Evolutionary conservation across 441 rosid species (phyloP).

Genomic region (Erodium chrysanthum): DNA sequence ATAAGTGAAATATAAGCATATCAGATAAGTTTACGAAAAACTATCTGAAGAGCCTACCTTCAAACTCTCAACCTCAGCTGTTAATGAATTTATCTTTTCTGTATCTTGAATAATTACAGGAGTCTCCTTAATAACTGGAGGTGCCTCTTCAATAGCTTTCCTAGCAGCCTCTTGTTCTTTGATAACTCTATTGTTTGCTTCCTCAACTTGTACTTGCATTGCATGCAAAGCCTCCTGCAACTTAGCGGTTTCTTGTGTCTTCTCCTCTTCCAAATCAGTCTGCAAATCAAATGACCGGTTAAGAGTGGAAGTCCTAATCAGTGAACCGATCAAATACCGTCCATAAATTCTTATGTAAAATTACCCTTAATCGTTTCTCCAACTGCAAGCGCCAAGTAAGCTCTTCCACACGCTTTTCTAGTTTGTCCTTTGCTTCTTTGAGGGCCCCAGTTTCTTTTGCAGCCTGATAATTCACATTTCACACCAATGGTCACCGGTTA

Average conservation of each 20-base stretch:
- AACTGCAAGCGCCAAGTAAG: constrained; percentile 94
- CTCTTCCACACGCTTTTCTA: constrained; percentile 98
- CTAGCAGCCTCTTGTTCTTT: constrained; percentile 83
- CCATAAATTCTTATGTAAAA: background rate
- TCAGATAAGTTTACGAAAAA: background rate
- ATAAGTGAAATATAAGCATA: background rate
- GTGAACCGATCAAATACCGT: background rate
- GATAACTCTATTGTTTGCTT: constrained; percentile 54
- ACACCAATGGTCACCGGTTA: constrained; percentile 12
- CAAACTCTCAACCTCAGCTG: constrained; percentile 64
- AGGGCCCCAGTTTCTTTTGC: constrained; percentile 98
- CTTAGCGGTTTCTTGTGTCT: constrained; percentile 76
- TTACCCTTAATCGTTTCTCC: constrained; percentile 94
- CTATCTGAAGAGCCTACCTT: constrained; percentile 43
- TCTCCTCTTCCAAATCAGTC: constrained; percentile 94
- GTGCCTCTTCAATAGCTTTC: constrained; percentile 83
- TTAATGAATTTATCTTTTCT: constrained; percentile 53
- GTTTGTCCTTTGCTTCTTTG: constrained; percentile 89
- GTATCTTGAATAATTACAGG: constrained; percentile 82
- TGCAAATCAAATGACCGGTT: constrained; percentile 26
- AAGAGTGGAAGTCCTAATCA: constrained; percentile 15
- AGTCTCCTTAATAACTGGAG: constrained; percentile 68
- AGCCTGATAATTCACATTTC: constrained; percentile 46
- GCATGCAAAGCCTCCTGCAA: constrained; percentile 61
- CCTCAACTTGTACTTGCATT: constrained; percentile 63